phyloP scores from a whole-genome alignment of 2,329 filamentous ascomycete genomes.

The Aaosphaeria arxii region DNA sequence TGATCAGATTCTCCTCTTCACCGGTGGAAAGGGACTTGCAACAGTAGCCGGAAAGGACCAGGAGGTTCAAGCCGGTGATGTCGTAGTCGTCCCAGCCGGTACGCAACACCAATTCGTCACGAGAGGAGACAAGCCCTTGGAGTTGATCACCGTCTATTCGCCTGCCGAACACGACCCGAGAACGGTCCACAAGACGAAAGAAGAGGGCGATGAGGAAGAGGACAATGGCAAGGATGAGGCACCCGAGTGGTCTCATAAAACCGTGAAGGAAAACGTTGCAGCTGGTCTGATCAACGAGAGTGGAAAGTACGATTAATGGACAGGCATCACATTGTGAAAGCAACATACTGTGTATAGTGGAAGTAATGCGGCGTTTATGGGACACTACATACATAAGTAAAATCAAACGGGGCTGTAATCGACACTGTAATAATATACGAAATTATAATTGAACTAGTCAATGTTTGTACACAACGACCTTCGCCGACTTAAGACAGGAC shows the following conservation, averaged over 20 bases:
- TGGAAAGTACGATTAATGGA: slow-evolving; percentile 22
- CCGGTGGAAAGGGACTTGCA: slow-evolving; percentile 56
- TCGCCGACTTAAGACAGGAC: too few species aligned
- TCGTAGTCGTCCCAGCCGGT: slow-evolving; percentile 63
- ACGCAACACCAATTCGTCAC: slow-evolving; percentile 67
- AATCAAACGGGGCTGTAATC: too few species aligned
- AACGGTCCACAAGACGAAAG: slow-evolving; percentile 62
- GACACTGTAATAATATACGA: background rate
- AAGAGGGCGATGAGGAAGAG: slow-evolving; percentile 60
- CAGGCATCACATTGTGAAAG: too few species aligned
- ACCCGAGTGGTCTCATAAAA: slow-evolving; percentile 57
- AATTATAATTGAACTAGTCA: too few species aligned
- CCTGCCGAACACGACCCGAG: slow-evolving; percentile 61
- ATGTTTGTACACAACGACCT: too few species aligned
- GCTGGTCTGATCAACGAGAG: slow-evolving; percentile 51
- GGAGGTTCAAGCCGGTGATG: slow-evolving; percentile 53
- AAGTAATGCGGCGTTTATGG: too few species aligned
- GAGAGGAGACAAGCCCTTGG: slow-evolving; percentile 56
- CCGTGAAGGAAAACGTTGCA: slow-evolving; percentile 58
- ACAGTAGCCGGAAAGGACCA: slow-evolving; percentile 60
- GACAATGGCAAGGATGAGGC: slow-evolving; percentile 60
- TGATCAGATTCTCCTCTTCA: slow-evolving; percentile 65
- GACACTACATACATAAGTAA: too few species aligned
- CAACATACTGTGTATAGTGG: too few species aligned
- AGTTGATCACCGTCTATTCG: slow-evolving; percentile 62